Evolutionary conservation across 495 filamentous ascomycete genomes (phyloP).

Genomic region (Neurospora cerealis): DNA sequence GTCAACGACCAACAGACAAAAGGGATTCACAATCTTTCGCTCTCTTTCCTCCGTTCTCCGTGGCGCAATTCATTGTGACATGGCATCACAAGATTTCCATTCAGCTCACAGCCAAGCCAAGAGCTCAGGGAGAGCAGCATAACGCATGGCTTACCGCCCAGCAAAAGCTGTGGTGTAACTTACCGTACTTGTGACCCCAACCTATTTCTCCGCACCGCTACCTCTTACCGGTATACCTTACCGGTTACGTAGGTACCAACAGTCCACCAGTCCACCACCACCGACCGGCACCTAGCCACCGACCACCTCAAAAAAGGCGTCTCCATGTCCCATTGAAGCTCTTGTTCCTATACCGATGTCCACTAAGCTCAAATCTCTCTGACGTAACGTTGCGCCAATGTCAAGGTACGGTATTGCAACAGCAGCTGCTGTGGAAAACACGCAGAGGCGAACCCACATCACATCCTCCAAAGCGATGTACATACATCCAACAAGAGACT

Average conservation of each 20-base stretch:
- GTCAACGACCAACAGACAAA: neutral
- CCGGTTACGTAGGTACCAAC: neutral
- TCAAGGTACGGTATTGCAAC: neutral
- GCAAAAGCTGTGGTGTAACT: neutral
- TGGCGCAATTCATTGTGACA: neutral
- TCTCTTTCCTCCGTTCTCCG: neutral
- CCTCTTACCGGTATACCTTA: neutral
- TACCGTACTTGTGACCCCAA: neutral
- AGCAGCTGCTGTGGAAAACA: neutral
- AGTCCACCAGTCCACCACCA: conserved; percentile 49
- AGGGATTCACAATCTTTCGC: neutral
- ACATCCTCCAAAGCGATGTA: neutral
- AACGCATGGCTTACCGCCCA: neutral
- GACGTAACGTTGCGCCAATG: conserved; percentile 24
- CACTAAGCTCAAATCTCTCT: neutral
- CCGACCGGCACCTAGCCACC: conserved; percentile 35
- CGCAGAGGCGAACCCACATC: neutral
- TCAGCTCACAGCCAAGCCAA: neutral
- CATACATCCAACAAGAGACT: neutral
- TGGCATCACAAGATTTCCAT: neutral
- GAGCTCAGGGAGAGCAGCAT: neutral
- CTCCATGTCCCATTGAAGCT: conserved; percentile 34
- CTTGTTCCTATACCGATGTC: neutral
- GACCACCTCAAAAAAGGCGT: conserved; percentile 18
- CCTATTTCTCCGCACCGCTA: neutral